Conservation (phyloP, 495 filamentous ascomycete species). For the Penicillium cinerascens region DNA sequence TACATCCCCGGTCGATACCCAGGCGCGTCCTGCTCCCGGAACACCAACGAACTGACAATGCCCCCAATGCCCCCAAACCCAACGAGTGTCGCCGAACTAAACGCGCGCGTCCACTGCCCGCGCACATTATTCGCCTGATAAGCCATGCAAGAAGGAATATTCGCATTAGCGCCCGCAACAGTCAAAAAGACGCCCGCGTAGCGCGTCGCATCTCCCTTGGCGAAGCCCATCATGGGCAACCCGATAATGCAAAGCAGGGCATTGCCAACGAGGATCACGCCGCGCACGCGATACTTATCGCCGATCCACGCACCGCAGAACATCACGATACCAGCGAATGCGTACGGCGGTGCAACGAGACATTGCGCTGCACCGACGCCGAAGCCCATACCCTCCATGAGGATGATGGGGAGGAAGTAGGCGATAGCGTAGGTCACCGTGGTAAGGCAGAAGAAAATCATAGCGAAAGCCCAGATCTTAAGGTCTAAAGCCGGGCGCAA, state of each 20-base stretch:
- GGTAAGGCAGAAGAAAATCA: constrained; percentile 57
- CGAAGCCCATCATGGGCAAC: constrained; percentile 53
- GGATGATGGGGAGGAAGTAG: constrained; percentile 67
- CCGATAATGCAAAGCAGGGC: constrained; percentile 47
- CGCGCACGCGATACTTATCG: constrained; percentile 56
- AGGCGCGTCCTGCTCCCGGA: constrained; percentile 56
- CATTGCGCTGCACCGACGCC: constrained; percentile 54
- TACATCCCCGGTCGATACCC: constrained; percentile 54
- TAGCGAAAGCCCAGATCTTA: constrained; percentile 61
- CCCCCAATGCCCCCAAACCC: constrained; percentile 57
- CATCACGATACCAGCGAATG: constrained; percentile 58
- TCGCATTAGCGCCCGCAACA: constrained; percentile 57
- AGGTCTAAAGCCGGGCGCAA: constrained; percentile 45
- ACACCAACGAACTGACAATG: constrained; percentile 55
- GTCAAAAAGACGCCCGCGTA: constrained; percentile 66
- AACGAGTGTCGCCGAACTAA: constrained; percentile 54
- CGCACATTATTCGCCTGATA: constrained; percentile 67
- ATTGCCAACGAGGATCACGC: constrained; percentile 56
- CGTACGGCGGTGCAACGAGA: constrained; percentile 62
- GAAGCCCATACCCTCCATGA: constrained; percentile 56
- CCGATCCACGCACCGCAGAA: constrained; percentile 47
- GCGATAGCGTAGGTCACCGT: constrained; percentile 62
- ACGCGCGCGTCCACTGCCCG: constrained; percentile 63
- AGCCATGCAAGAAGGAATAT: constrained; percentile 54
- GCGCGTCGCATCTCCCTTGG: constrained; percentile 42